phyloP scores from a whole-genome alignment of 2,329 filamentous ascomycete genomes.

The Aspergillus tamarii region DNA sequence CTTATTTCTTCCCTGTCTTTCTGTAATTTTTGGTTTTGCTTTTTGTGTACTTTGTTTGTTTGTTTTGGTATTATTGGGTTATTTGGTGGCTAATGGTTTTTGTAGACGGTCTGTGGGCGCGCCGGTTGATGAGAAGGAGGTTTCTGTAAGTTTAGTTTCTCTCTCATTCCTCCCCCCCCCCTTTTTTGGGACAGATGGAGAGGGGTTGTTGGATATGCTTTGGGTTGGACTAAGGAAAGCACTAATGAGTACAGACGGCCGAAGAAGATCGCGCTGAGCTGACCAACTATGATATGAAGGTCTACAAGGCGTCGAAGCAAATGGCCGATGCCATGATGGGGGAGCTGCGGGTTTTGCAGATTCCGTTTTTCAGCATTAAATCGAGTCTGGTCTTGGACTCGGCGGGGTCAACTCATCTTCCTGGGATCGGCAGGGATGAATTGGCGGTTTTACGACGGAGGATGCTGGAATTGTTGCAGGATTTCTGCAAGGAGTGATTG shows the following conservation, averaged over 20 bases:
- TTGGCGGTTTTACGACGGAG: constrained; percentile 46
- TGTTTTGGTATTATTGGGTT: neutral
- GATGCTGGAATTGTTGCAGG: constrained; percentile 56
- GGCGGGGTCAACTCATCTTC: neutral
- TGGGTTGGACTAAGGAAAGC: neutral
- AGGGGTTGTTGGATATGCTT: neutral
- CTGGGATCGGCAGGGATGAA: neutral
- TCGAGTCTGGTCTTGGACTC: constrained; percentile 23
- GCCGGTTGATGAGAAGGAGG: constrained; percentile 35
- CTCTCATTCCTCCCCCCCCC: neutral
- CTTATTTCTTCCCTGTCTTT: neutral
- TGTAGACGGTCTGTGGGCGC: constrained; percentile 52
- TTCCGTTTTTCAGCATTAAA: constrained; percentile 64
- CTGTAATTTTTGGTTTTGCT: neutral
- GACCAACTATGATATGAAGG: constrained; percentile 62
- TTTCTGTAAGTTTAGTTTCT: constrained; percentile 32
- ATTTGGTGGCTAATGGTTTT: neutral
- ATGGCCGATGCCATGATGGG: constrained; percentile 63
- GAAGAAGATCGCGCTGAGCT: constrained; percentile 60
- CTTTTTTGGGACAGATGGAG: neutral
- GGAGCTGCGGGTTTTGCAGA: constrained; percentile 60
- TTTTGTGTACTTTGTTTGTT: no score
- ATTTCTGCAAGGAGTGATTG: constrained; percentile 48
- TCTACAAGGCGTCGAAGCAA: constrained; percentile 60
- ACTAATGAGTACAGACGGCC: constrained; percentile 37